Base-by-base conservation (phyloP, 208 protist species). In the Crithidia expoeki region DNA sequence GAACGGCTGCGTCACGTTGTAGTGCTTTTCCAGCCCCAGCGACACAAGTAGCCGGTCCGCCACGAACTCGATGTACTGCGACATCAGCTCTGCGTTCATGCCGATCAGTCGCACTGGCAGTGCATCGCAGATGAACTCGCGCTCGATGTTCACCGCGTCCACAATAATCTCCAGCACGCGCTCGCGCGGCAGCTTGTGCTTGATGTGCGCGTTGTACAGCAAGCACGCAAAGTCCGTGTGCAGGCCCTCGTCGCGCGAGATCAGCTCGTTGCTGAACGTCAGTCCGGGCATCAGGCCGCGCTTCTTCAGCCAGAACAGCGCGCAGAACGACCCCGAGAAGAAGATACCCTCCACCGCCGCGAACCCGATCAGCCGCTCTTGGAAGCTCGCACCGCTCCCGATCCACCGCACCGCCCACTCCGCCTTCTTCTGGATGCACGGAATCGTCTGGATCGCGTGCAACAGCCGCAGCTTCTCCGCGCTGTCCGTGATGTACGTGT, bases 271-370 rank as follows among this genome's bases (percentile, higher is more conserved):
- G 61, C 92, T 98, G 85, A 99, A 99, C 28, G 97, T 98, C 34
- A 99, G 95, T 19, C 99, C 99, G 2, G 98, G 98, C 98, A 99
- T 99, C 67, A 99, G 75, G 17, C 97, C 98, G 59, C 98, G 93
- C 87, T 99, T 99, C 97, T 99, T 99, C 44, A 99, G 76, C 98
- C 98, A 99, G 85, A 99, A 99, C 47, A 99, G 98, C 25, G 98
- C 84, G 76, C 98, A 99, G 88, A 99, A 99, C 25, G 89, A 97
- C 40, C 98, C 98, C 47, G 88, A 98, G 85, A 99, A 99, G 91
- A 99, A 99, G 77, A 99, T 99, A 78, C 98, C 98, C 80, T 99
- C 98, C 17, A 99, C 98, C 10, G 94, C 92, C 10, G 98, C 98
- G 83, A 99, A 99, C 6, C 96, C 98, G 2, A 99, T 84, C 34